Evolutionary conservation across 495 filamentous ascomycete species (phyloP).

Genomic region (Hapsidospora chrysogenum): DNA sequence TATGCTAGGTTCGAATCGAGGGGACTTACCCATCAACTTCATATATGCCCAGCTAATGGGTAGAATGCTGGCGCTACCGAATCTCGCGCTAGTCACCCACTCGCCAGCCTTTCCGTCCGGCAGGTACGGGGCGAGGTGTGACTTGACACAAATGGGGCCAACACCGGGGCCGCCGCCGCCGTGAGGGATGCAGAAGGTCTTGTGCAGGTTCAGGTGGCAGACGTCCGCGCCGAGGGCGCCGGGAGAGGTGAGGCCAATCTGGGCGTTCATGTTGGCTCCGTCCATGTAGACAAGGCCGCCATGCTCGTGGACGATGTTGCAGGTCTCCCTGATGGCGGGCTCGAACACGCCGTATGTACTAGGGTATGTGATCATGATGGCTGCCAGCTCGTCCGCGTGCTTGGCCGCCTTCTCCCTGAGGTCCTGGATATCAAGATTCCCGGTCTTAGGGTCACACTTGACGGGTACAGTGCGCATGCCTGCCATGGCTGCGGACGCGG

Average conservation of each 20-base stretch:
- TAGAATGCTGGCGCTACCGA: slow-evolving; percentile 84
- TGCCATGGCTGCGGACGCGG: slow-evolving; percentile 91
- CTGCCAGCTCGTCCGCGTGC: slow-evolving; percentile 70
- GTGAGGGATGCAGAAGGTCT: slow-evolving; percentile 98
- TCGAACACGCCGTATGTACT: slow-evolving; percentile 96
- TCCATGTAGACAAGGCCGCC: slow-evolving; percentile 99
- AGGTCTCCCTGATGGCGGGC: slow-evolving; percentile 74
- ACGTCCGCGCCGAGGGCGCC: slow-evolving; percentile 96
- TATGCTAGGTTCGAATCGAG: neutral
- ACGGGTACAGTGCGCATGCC: slow-evolving; percentile 92
- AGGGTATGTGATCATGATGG: slow-evolving; percentile 98
- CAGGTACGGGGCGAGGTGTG: slow-evolving; percentile 62
- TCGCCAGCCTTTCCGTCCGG: slow-evolving; percentile 34
- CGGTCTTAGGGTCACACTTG: slow-evolving; percentile 77
- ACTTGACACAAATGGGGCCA: slow-evolving; percentile 84
- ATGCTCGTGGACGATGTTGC: slow-evolving; percentile 68
- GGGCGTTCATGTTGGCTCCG: slow-evolving; percentile 97
- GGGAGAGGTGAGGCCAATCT: slow-evolving; percentile 92
- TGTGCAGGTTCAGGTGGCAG: slow-evolving; percentile 95
- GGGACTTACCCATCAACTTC: slow-evolving; percentile 68
- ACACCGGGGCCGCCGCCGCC: slow-evolving; percentile 92
- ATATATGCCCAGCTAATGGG: slow-evolving; percentile 98
- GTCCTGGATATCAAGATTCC: slow-evolving; percentile 80
- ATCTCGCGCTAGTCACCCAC: slow-evolving; percentile 75
- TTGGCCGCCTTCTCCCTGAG: slow-evolving; percentile 78